A percentile compares a stretch with the other conserved stretches of the same genome.
Evolutionary conservation across 192 early-diverging fungal species (phyloP).

Genomic region (Cladochytrium replicatum): DNA sequence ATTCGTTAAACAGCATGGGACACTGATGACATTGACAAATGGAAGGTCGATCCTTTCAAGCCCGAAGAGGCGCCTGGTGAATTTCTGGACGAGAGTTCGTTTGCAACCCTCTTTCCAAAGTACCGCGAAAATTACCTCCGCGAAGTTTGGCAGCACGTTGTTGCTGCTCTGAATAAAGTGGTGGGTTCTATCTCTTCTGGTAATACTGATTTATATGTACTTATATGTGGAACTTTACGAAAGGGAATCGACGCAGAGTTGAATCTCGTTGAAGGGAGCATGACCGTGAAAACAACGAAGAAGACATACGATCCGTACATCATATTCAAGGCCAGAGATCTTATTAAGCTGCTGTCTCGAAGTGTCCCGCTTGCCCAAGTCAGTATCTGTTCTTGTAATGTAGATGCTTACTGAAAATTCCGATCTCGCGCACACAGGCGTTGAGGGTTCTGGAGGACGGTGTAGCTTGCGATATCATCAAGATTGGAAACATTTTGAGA

Average conservation of each 20-base stretch:
- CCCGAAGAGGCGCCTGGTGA: constrained; percentile 60
- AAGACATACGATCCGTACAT: constrained; percentile 93
- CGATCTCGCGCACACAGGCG: constrained; percentile 47
- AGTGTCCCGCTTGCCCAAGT: constrained; percentile 88
- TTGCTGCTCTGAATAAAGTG: constrained; percentile 62
- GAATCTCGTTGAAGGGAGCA: constrained; percentile 92
- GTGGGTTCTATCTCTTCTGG: constrained; percentile 25
- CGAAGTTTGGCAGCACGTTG: constrained; percentile 86
- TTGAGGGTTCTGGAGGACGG: constrained; percentile 88
- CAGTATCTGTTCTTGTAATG: no score
- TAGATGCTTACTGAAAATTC: no score
- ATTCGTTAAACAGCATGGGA: constrained; percentile 84
- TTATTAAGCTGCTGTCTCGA: constrained; percentile 88
- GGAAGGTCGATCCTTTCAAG: constrained; percentile 84
- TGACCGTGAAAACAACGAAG: constrained; percentile 95
- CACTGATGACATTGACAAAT: constrained; percentile 86
- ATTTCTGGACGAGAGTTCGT: constrained; percentile 90
- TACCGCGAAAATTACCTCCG: constrained; percentile 91
- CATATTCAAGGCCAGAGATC: constrained; percentile 86
- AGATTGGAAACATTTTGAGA: constrained; percentile 87
- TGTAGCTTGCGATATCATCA: constrained; percentile 87
- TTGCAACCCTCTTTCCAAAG: constrained; percentile 96
- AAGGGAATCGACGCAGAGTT: constrained; percentile 81
- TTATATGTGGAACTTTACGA: no score
- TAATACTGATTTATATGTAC: no score